These are phyloP conservation scores for Telfairia occidentalis DNA, from an alignment of 331 rosid genomes.

Conservation along the genomic window DNA sequence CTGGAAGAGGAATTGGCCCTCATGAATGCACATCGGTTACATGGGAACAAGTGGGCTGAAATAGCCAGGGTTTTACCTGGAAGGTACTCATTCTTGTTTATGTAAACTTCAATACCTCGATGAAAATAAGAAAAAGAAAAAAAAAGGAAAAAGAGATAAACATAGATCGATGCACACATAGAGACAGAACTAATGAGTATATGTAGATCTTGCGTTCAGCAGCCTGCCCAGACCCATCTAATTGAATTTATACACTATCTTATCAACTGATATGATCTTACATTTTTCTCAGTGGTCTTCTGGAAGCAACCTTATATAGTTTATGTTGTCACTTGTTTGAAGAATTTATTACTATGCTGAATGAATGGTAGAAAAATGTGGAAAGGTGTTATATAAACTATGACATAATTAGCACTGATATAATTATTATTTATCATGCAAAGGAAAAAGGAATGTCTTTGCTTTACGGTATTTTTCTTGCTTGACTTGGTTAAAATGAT, in stretches of 20 bases:
- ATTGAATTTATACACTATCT: background rate
- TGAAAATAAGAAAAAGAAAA: background rate
- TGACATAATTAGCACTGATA: background rate
- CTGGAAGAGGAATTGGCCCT: slow-evolving; percentile 76
- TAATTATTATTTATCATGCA: background rate
- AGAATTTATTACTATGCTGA: background rate
- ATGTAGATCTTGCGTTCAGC: background rate
- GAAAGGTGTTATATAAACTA: background rate
- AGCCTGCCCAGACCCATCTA: background rate
- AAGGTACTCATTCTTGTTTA: slow-evolving; percentile 46
- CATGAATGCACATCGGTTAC: slow-evolving; percentile 69
- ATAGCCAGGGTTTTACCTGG: slow-evolving; percentile 88
- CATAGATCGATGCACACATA: background rate
- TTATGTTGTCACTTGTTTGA: background rate
- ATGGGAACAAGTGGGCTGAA: slow-evolving; percentile 99
- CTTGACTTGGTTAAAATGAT: background rate
- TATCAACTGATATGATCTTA: background rate
- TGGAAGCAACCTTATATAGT: background rate
- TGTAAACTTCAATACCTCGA: background rate
- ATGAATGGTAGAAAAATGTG: background rate
- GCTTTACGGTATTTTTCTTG: background rate
- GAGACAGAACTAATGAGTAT: background rate
- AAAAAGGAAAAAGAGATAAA: background rate
- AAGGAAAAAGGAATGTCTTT: background rate
- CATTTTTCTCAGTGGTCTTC: background rate